These are phyloP conservation scores for Wickerhamomyces ciferrii DNA, from an alignment of 805 yeast genomes.

Conservation along the genomic window DNA sequence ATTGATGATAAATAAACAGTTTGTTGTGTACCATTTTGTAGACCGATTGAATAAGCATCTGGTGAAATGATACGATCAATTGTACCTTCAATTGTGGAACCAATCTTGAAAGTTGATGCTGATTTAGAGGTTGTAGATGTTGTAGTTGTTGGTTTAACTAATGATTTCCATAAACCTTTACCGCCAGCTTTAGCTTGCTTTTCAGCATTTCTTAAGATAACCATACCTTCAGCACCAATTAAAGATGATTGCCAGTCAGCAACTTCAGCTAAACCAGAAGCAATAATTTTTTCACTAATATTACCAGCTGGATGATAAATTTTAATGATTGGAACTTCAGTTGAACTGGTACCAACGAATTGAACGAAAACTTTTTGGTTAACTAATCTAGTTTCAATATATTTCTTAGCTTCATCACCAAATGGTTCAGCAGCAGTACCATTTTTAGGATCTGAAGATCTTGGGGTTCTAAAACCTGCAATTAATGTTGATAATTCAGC, in stretches of 20 bases:
- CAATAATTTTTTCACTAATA: constrained; percentile 61
- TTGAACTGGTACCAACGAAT: constrained; percentile 54
- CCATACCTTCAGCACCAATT: constrained; percentile 64
- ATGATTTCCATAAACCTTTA: constrained; percentile 51
- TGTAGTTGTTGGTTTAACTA: constrained; percentile 17
- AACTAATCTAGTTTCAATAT: constrained; percentile 58
- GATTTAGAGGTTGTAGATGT: constrained; percentile 17
- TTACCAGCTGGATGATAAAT: constrained; percentile 74
- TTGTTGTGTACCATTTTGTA: constrained; percentile 37
- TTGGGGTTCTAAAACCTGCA: constrained; percentile 72
- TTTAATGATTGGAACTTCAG: constrained; percentile 56
- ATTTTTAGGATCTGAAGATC: constrained; percentile 46
- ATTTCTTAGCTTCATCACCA: constrained; percentile 62
- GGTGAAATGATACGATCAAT: constrained; percentile 61
- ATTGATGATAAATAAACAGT: constrained; percentile 75
- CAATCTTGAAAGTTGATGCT: constrained; percentile 30
- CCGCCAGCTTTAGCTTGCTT: constrained; percentile 51
- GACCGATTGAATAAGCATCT: constrained; percentile 57
- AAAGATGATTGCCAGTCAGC: constrained; percentile 75
- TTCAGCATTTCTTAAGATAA: constrained; percentile 58
- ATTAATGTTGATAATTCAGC: constrained; percentile 53
- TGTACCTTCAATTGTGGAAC: constrained; percentile 46
- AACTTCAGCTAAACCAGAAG: constrained; percentile 67
- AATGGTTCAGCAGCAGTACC: constrained; percentile 43
- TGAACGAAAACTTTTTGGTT: constrained; percentile 53